Base-by-base conservation (phyloP, 371 early-diverging fungal genomes). In the Syncephalastrum racemosum region DNA sequence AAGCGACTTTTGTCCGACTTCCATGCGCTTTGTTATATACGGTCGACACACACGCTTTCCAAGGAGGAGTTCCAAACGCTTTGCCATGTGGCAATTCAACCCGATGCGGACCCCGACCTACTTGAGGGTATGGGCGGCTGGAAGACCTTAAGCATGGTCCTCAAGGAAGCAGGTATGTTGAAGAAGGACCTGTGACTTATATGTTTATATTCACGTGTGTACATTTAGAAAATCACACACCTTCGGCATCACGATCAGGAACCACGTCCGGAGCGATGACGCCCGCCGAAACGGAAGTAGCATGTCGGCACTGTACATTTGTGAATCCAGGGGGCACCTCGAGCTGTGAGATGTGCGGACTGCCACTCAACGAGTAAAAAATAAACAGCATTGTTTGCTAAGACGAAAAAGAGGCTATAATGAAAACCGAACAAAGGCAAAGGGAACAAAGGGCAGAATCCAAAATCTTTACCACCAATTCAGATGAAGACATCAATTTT, bases 271-370 rank as follows among this genome's bases (percentile, higher is more conserved):
- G 66, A 20, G 56, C 70, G 51, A 67, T 58, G 23, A 63, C 65
- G 13, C 50, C 61, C 12, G 67, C 59, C 10, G 53, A 68, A 13
- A 59, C 81, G 4, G 73, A 83, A 24, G 89, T 94, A 85, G 77
- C 85, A 10, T 99, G 99, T 76, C 79, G 84, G 61, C 91, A 94
- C 66, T 97, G 99, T 73, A 99, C 99, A 12, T 97, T 88, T 80
- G 70, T 77, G 16, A 99, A 99, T 68, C 70, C 81, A 23, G 70
- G 76, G 14, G 67, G 79, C 0, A 65, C 75, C 25, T 83, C 79
- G 53, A 85, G 71, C 52, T 98, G 99, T 75, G 95, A 94, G 56
- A 95, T 99, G 89, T 99, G 99, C 64, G 94, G 91, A 6, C 77
- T 95, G 54, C 95, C 95, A n/a, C 69, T 78, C 27, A 69, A 59